Evolutionary conservation across 2,329 filamentous ascomycete species (phyloP).

Genomic region (Graphilbum sp.): DNA sequence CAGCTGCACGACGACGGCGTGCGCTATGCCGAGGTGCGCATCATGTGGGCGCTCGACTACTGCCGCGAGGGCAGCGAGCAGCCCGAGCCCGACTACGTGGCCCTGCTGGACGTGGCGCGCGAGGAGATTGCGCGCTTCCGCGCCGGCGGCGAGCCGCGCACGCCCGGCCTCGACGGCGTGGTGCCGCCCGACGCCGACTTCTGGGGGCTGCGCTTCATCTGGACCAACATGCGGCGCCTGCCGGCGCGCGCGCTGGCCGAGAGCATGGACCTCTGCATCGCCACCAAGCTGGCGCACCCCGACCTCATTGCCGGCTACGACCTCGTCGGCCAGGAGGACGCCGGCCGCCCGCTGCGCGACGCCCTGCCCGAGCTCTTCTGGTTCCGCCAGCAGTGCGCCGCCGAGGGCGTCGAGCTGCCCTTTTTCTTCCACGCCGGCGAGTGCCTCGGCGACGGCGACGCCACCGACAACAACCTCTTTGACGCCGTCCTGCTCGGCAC

Average conservation of each 20-base stretch:
- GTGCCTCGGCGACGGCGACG: conserved; percentile 57
- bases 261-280: conserved; percentile 77
- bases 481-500: conserved; percentile 80
- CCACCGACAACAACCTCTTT: conserved; percentile 67
- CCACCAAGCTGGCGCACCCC: conserved; percentile 63
- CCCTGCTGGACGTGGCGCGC: conserved; percentile 55
- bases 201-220: conserved; percentile 75
- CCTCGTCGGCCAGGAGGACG: conserved; percentile 74
- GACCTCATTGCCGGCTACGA: conserved; percentile 77
- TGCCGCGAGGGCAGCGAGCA: conserved; percentile 45
- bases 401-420: conserved; percentile 65
- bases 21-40: conserved; percentile 64
- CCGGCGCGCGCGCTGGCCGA: conserved; percentile 52
- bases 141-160: conserved; percentile 21
- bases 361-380: conserved; percentile 77
- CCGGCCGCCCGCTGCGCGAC: conserved; percentile 58
- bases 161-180: neutral
- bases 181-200: conserved; percentile 50
- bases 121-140: conserved; percentile 71
- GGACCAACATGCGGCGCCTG: conserved; percentile 55
- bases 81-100: conserved; percentile 49
- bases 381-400: conserved; percentile 74
- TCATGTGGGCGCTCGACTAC: conserved; percentile 59
- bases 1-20: conserved; percentile 68
- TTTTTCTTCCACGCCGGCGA: conserved; percentile 96